Evolutionary conservation across 495 filamentous ascomycete genomes (phyloP).

Genomic region (Penicillium maclennaniae): DNA sequence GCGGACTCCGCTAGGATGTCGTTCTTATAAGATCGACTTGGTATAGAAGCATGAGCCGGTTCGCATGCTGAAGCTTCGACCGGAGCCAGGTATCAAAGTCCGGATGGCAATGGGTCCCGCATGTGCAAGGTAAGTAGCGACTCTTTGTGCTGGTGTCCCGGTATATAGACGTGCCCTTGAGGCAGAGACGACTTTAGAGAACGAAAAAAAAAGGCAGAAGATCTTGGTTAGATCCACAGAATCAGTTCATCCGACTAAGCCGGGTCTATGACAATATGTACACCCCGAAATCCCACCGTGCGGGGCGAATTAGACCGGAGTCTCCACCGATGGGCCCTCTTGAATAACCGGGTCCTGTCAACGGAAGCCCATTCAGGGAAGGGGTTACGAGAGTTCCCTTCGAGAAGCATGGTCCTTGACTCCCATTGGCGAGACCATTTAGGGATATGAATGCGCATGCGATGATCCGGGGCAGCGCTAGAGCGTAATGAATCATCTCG

Average conservation of each 20-base stretch:
- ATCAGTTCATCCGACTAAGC: neutral
- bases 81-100: neutral
- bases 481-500: neutral
- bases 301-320: neutral
- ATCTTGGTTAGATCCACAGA: neutral
- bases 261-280: neutral
- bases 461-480: slow-evolving; percentile 5
- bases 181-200: neutral
- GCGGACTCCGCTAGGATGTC: neutral
- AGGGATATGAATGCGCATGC: slow-evolving; percentile 5
- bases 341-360: neutral
- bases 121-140: neutral
- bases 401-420: neutral
- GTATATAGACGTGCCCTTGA: neutral
- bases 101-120: neutral
- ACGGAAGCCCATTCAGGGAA: neutral
- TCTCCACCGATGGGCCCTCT: neutral
- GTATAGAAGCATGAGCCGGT: neutral
- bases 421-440: neutral
- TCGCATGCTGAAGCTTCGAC: slow-evolving; percentile 10
- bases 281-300: neutral
- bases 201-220: neutral
- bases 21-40: neutral
- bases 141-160: neutral
- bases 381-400: neutral